Percentiles rank a stretch among this genome's conserved stretches.
These are phyloP conservation scores for Aleurites moluccanus DNA, from an alignment of 441 rosid genomes.

Conservation along the genomic window DNA sequence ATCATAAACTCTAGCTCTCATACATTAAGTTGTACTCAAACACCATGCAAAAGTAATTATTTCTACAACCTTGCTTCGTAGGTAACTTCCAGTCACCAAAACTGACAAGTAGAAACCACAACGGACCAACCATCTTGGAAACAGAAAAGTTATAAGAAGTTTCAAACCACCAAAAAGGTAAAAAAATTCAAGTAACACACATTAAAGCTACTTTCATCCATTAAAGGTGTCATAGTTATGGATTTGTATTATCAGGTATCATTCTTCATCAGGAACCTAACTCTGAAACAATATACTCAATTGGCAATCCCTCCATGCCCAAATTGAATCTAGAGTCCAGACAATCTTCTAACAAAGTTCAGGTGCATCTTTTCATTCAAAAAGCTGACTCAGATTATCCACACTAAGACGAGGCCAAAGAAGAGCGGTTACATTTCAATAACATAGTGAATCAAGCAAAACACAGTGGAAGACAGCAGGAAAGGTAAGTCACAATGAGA, in stretches of 20 bases:
- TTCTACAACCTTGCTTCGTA: background rate
- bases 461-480: background rate
- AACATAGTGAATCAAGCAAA: background rate
- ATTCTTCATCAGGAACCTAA: constrained; percentile 1
- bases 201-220: background rate
- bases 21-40: background rate
- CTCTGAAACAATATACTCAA: background rate
- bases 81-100: background rate
- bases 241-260: background rate
- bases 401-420: background rate
- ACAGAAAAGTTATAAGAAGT: background rate
- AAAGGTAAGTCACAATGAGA: background rate
- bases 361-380: background rate
- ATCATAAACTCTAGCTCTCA: background rate
- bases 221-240: background rate
- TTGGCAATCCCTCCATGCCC: background rate
- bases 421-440: background rate
- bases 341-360: background rate
- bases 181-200: background rate
- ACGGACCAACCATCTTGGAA: background rate
- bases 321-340: background rate
- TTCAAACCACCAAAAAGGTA: background rate
- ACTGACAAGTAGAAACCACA: background rate
- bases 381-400: background rate
- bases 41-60: background rate